Evolutionary conservation across 2,329 filamentous ascomycete genomes (phyloP).

Genomic region (Pyrenophora graminea): DNA sequence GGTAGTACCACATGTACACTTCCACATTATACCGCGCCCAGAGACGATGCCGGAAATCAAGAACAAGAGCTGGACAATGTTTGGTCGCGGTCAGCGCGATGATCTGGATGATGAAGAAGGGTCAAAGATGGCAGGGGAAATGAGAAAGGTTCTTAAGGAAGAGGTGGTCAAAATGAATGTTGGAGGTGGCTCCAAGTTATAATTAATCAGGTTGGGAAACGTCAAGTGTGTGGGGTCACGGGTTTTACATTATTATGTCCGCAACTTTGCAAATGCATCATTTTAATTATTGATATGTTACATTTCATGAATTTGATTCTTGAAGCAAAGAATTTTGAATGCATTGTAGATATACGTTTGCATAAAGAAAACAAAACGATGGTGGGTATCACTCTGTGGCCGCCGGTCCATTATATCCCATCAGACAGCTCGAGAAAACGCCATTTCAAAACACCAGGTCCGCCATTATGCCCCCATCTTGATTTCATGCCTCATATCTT

Average conservation of each 20-base stretch:
- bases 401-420: too few species aligned
- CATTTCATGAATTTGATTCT: too few species aligned
- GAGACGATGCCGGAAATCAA: conserved; percentile 56
- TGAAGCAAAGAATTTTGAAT: too few species aligned
- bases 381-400: conserved; percentile 1
- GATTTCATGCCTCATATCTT: too few species aligned
- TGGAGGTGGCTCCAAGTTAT: conserved; percentile 10
- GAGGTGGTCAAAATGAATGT: conserved; percentile 39
- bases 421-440: background rate
- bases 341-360: too few species aligned
- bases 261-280: too few species aligned
- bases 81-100: conserved; percentile 71
- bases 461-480: too few species aligned
- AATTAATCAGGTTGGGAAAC: background rate
- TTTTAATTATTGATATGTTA: too few species aligned
- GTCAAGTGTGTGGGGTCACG: too few species aligned
- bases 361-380: background rate
- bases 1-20: conserved; percentile 91
- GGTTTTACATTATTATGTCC: too few species aligned
- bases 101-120: conserved; percentile 80
- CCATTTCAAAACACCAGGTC: background rate
- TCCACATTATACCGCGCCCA: conserved; percentile 88
- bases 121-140: conserved; percentile 59
- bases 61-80: conserved; percentile 77
- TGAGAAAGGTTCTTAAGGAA: conserved; percentile 47